Evolutionary conservation across 495 filamentous ascomycete genomes (phyloP).

Genomic region (Neurospora sp.): DNA sequence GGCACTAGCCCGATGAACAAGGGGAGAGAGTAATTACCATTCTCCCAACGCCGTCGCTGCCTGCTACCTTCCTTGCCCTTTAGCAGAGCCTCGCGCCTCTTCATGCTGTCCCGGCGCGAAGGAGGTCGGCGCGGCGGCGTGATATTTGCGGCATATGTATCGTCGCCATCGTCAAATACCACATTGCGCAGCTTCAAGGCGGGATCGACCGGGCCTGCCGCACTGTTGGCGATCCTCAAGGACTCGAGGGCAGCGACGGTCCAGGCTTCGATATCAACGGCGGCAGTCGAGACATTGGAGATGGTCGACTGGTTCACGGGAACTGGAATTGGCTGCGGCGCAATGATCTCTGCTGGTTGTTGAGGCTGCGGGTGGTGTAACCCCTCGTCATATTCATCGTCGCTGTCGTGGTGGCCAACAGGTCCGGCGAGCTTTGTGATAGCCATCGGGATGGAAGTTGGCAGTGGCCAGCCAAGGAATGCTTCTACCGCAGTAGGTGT

Average conservation of each 20-base stretch:
- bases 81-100: constrained; percentile 59
- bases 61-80: constrained; percentile 90
- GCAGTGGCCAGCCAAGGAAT: neutral
- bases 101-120: constrained; percentile 35
- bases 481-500: neutral
- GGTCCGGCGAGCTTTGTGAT: constrained; percentile 1
- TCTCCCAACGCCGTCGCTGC: constrained; percentile 86
- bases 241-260: constrained; percentile 38
- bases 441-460: neutral
- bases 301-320: constrained; percentile 17
- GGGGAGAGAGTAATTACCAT: constrained; percentile 47
- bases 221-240: constrained; percentile 35
- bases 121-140: constrained; percentile 25
- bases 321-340: neutral
- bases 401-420: constrained; percentile 5
- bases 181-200: constrained; percentile 15
- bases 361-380: constrained; percentile 3
- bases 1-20: neutral
- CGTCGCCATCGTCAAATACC: constrained; percentile 1
- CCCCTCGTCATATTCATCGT: constrained; percentile 7
- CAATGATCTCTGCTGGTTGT: neutral
- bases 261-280: constrained; percentile 41
- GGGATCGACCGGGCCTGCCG: constrained; percentile 2
- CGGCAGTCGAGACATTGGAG: constrained; percentile 22
- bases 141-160: constrained; percentile 8